Conservation (phyloP, 2,329 filamentous ascomycete genomes). For the Fusarium sp. region DNA sequence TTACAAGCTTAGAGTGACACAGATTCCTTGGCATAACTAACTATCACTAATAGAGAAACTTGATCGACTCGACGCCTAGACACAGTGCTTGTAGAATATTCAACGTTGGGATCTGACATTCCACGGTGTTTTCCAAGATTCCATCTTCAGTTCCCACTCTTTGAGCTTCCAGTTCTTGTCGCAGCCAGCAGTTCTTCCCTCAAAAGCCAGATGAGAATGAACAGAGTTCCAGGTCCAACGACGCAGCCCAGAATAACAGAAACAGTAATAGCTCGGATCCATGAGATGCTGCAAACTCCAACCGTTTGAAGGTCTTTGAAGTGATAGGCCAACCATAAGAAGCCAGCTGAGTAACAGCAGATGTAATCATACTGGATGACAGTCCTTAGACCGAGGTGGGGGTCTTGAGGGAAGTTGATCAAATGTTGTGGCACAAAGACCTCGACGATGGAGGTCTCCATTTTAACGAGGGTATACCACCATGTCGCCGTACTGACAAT, state of each 20-base stretch:
- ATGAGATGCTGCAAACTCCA: slow-evolving; percentile 32
- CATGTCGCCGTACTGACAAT: slow-evolving; percentile 23
- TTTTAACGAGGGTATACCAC: slow-evolving; percentile 40
- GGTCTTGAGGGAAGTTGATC: slow-evolving; percentile 25
- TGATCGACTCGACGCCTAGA: too few relatives aligned
- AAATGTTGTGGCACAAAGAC: slow-evolving; percentile 49
- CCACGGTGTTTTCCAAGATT: neutral
- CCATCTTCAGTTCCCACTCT: neutral
- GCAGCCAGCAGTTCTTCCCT: slow-evolving; percentile 37
- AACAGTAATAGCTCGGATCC: slow-evolving; percentile 7
- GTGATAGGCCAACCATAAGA: slow-evolving; percentile 47
- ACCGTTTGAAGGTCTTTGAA: slow-evolving; percentile 45
- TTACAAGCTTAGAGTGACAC: neutral
- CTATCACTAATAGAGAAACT: too few relatives aligned
- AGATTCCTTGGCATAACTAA: neutral
- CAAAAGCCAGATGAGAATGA: slow-evolving; percentile 40
- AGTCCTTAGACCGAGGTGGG: slow-evolving; percentile 31
- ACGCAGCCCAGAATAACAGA: slow-evolving; percentile 2
- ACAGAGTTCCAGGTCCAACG: slow-evolving; percentile 35
- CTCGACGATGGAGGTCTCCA: slow-evolving; percentile 16
- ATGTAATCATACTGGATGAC: slow-evolving; percentile 53
- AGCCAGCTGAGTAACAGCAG: slow-evolving; percentile 31
- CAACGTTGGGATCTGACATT: neutral
- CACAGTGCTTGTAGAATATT: neutral
- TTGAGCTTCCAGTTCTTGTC: neutral